Percentiles rank a stretch among this genome's conserved stretches.
Evolutionary conservation across 1,139 yeast species (phyloP).

Genomic region (Yamadazyma spencermartinsiae): DNA sequence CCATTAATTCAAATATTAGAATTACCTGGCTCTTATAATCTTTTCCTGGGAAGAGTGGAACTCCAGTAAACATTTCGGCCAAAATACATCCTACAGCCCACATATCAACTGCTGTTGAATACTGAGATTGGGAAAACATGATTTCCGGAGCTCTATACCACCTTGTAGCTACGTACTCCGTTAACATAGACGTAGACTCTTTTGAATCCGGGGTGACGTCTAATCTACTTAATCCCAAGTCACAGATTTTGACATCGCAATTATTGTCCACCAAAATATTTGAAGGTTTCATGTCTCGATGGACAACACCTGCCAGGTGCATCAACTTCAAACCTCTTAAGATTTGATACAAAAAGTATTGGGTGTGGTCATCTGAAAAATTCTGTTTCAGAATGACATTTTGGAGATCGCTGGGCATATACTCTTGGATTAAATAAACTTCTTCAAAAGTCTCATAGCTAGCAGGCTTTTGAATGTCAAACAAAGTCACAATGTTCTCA

Average conservation of each 20-base stretch:
- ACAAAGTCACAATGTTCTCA: conserved; percentile 41
- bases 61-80: conserved; percentile 62
- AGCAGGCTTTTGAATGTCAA: conserved; percentile 40
- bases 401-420: conserved; percentile 70
- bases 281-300: conserved; percentile 42
- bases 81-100: conserved; percentile 83
- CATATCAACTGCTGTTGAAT: conserved; percentile 70
- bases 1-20: conserved; percentile 60
- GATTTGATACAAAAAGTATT: conserved; percentile 66
- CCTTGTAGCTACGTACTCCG: conserved; percentile 77
- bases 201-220: conserved; percentile 23
- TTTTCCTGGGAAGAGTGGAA: conserved; percentile 78
- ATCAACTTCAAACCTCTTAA: conserved; percentile 62
- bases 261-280: conserved; percentile 35
- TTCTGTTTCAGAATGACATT: conserved; percentile 54
- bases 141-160: conserved; percentile 84
- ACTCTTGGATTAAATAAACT: conserved; percentile 68
- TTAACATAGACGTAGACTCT: conserved; percentile 34
- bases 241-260: conserved; percentile 51
- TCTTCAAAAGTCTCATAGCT: conserved; percentile 51
- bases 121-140: conserved; percentile 68
- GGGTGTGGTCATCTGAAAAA: conserved; percentile 64
- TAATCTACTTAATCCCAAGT: conserved; percentile 53
- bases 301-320: conserved; percentile 55
- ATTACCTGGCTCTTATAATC: conserved; percentile 69